Conservation (phyloP, 169 alveolate genomes). For the Cryptosporidium canis region DNA sequence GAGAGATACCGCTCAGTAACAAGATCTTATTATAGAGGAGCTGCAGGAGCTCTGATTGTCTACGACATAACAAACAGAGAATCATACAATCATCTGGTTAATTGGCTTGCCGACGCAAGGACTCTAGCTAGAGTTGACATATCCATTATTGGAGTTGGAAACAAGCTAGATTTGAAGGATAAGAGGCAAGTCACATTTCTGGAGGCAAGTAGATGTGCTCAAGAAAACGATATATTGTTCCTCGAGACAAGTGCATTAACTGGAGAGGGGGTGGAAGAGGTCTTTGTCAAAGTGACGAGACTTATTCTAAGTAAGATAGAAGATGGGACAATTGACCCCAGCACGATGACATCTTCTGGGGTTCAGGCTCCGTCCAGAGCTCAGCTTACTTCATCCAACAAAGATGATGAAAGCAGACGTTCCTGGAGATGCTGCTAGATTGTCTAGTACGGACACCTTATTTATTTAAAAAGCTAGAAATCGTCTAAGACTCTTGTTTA, state of each 20-base stretch:
- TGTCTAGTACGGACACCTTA: neutral
- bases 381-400: constrained; percentile 22
- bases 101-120: constrained; percentile 85
- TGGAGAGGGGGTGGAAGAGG: constrained; percentile 90
- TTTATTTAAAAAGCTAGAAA: neutral
- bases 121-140: constrained; percentile 85
- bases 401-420: constrained; percentile 21
- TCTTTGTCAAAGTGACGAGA: constrained; percentile 82
- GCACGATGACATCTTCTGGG: constrained; percentile 70
- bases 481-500: neutral
- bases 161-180: constrained; percentile 83
- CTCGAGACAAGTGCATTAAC: constrained; percentile 90
- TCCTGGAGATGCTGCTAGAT: constrained; percentile 41
- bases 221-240: constrained; percentile 85
- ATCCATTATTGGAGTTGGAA: constrained; percentile 84
- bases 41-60: constrained; percentile 89
- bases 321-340: constrained; percentile 79
- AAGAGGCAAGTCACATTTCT: constrained; percentile 82
- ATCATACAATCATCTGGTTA: constrained; percentile 80
- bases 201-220: constrained; percentile 88
- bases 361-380: constrained; percentile 60
- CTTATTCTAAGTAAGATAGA: constrained; percentile 85
- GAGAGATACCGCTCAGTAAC: constrained; percentile 87
- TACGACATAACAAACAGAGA: constrained; percentile 87
- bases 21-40: constrained; percentile 89